Evolutionary conservation across 768 basidiomycete species (phyloP).

Genomic region (Goffeauzyma gilvescens): DNA sequence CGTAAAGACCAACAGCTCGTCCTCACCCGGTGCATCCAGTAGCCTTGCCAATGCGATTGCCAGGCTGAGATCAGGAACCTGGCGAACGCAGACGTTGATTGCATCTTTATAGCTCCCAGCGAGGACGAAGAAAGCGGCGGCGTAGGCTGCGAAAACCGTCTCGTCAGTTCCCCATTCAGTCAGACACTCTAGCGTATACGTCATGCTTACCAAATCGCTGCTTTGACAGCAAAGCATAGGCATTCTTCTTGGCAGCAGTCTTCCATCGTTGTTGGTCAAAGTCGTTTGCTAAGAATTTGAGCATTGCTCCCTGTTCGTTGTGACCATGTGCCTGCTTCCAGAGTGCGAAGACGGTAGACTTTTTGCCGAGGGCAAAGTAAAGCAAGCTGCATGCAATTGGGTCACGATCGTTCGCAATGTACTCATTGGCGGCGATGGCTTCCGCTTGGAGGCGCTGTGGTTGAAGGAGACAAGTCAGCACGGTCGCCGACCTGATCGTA

Average conservation of each 20-base stretch:
- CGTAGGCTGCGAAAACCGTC: constrained; percentile 50
- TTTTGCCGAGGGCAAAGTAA: constrained; percentile 87
- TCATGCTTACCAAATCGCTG: constrained; percentile 60
- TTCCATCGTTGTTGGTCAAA: constrained; percentile 69
- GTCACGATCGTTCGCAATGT: constrained; percentile 67
- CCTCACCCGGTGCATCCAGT: too few species aligned
- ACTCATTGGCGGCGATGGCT: constrained; percentile 74
- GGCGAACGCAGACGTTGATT: constrained; percentile 69
- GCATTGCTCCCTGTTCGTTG: constrained; percentile 67
- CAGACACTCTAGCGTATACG: not conserved
- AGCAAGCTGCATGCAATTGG: constrained; percentile 74
- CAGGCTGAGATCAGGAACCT: constrained; percentile 74
- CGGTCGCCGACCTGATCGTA: not conserved
- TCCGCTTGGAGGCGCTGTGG: constrained; percentile 63
- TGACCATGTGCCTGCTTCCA: constrained; percentile 95
- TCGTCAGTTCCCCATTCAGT: not conserved
- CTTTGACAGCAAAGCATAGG: constrained; percentile 75
- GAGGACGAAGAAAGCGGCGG: constrained; percentile 93
- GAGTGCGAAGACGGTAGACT: constrained; percentile 75
- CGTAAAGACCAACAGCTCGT: constrained; percentile 45
- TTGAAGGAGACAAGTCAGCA: not conserved
- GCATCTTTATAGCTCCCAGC: constrained; percentile 78
- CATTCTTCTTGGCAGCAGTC: constrained; percentile 88
- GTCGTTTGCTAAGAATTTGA: constrained; percentile 81
- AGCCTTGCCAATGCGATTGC: constrained; percentile 71